phyloP scores from a whole-genome alignment of 441 rosid genomes.

The Gossypium schwendimanii region DNA sequence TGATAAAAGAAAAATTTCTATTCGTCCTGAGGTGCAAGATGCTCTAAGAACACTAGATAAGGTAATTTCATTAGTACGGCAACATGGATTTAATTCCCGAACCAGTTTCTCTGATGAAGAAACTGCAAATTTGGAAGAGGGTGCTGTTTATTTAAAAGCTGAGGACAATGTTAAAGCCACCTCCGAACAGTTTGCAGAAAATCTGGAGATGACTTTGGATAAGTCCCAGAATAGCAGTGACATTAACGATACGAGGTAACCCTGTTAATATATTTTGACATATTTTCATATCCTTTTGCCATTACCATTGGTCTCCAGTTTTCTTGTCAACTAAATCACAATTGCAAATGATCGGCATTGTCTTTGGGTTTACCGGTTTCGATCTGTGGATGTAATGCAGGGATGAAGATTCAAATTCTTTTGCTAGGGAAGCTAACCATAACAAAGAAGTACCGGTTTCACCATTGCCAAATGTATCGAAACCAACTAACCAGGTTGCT shows the following conservation, averaged over 20 bases:
- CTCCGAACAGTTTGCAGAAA: slow-evolving; percentile 19
- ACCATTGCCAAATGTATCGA: slow-evolving; percentile 29
- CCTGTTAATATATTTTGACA: background rate
- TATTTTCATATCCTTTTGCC: background rate
- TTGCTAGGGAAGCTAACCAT: slow-evolving; percentile 43
- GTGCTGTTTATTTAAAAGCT: slow-evolving; percentile 21
- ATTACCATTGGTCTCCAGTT: background rate
- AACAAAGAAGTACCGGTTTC: slow-evolving; percentile 56
- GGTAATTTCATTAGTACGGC: slow-evolving; percentile 47
- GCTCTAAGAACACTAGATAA: slow-evolving; percentile 72
- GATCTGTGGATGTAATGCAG: slow-evolving; percentile 24
- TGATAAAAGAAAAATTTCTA: slow-evolving; percentile 24
- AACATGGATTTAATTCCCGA: slow-evolving; percentile 28
- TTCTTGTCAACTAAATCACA: background rate
- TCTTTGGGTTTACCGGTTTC: background rate
- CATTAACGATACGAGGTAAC: slow-evolving; percentile 33
- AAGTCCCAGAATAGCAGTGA: slow-evolving; percentile 32
- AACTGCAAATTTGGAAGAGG: slow-evolving; percentile 21
- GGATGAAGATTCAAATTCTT: slow-evolving; percentile 41
- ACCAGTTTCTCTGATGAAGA: slow-evolving; percentile 26
- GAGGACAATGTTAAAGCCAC: slow-evolving; percentile 28
- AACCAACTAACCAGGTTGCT: slow-evolving; percentile 20
- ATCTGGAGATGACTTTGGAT: slow-evolving; percentile 24
- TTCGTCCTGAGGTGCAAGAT: slow-evolving; percentile 61
- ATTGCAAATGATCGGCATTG: background rate